Percentiles rank a stretch among this genome's conserved stretches.
Evolutionary conservation across 495 filamentous ascomycete species (phyloP).

Genomic region (Xylaria flabelliformis): DNA sequence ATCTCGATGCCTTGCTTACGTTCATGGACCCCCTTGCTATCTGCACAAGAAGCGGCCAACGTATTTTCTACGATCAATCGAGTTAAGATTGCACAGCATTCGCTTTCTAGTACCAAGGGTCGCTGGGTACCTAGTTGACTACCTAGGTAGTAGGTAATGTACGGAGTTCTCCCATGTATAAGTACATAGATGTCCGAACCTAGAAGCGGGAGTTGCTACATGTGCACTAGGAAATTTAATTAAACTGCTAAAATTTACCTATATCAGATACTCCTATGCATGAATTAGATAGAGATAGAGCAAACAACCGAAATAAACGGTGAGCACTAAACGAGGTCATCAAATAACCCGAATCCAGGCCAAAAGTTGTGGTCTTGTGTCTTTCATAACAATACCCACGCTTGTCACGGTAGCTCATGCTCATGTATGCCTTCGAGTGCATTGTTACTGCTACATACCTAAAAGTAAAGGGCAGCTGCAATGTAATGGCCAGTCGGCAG

Average conservation of each 20-base stretch:
- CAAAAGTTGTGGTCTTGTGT: not conserved
- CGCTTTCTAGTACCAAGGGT: not conserved
- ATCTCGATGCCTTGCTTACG: slow-evolving; percentile 4
- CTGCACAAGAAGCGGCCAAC: not conserved
- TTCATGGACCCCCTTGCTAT: slow-evolving; percentile 11
- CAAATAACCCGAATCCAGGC: not conserved
- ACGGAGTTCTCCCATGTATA: not conserved
- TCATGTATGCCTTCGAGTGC: not conserved
- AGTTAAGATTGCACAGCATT: not conserved
- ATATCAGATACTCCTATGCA: not conserved
- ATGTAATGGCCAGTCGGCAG: slow-evolving; percentile 15
- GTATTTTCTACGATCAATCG: not conserved
- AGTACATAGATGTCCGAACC: not conserved
- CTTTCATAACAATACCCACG: not conserved
- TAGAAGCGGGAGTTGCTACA: not conserved
- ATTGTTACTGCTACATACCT: not conserved
- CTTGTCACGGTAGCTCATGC: not conserved
- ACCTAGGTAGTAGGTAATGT: too few relatives aligned
- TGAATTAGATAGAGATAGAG: not conserved
- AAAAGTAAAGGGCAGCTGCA: not conserved
- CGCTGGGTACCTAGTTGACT: not conserved
- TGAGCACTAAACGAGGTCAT: not conserved
- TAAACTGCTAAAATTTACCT: slow-evolving; percentile 2
- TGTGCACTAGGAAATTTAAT: slow-evolving; percentile 11
- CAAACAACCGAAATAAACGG: slow-evolving; percentile 7